Evolutionary conservation across 805 yeast genomes (phyloP).

Genomic region (Yamadazyma kitorensis): DNA sequence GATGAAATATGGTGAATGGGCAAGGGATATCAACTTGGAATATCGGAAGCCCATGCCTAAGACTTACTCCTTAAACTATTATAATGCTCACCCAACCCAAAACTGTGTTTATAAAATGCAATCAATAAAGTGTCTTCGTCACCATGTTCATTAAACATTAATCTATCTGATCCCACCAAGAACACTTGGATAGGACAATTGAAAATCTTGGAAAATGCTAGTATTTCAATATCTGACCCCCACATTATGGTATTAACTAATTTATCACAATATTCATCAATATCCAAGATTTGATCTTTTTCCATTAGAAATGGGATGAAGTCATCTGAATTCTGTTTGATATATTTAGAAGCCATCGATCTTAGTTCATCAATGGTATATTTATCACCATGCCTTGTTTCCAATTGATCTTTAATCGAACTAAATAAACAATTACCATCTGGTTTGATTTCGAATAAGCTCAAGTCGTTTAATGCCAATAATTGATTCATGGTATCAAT

Average conservation of each 20-base stretch:
- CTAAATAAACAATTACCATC: slow-evolving; percentile 96
- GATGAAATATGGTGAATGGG: too few species aligned
- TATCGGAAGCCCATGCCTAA: background rate
- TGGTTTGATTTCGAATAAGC: slow-evolving; percentile 69
- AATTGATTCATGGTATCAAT: slow-evolving; percentile 57
- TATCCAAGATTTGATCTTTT: slow-evolving; percentile 58
- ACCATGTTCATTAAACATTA: slow-evolving; percentile 58
- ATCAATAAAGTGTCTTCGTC: slow-evolving; percentile 54
- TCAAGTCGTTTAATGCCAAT: slow-evolving; percentile 48
- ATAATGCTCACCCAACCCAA: slow-evolving; percentile 93
- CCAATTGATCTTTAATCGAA: slow-evolving; percentile 76
- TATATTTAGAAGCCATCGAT: slow-evolving; percentile 60
- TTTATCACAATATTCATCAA: slow-evolving; percentile 65
- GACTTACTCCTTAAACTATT: slow-evolving; percentile 50
- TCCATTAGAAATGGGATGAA: slow-evolving; percentile 83
- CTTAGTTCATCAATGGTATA: slow-evolving; percentile 55
- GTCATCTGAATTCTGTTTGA: slow-evolving; percentile 61
- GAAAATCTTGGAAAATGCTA: slow-evolving; percentile 73
- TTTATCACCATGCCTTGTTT: slow-evolving; percentile 41
- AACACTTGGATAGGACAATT: slow-evolving; percentile 72
- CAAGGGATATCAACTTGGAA: background rate
- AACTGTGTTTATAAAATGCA: slow-evolving; percentile 81
- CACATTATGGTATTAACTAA: slow-evolving; percentile 81
- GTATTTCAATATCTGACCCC: slow-evolving; percentile 94
- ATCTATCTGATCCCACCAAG: slow-evolving; percentile 72